These are phyloP conservation scores for Coniophora puteana DNA, from an alignment of 1,284 basidiomycete species.

Conservation along the genomic window DNA sequence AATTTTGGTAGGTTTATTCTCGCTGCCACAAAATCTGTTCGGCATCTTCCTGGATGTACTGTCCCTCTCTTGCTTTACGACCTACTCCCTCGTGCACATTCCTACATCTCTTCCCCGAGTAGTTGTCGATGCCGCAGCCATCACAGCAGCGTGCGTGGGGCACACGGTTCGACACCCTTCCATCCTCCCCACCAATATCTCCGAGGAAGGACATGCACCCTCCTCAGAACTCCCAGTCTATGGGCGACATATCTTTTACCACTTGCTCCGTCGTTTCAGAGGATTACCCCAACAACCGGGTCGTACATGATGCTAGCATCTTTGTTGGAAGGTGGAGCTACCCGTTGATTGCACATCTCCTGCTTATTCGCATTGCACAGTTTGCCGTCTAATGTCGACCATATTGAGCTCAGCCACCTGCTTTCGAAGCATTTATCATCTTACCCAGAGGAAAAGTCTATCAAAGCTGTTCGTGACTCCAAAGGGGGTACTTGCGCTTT, in stretches of 20 bases:
- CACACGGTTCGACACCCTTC: slow-evolving; percentile 61
- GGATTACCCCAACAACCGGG: slow-evolving; percentile 34
- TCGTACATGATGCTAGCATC: slow-evolving; percentile 70
- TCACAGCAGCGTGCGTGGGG: slow-evolving; percentile 53
- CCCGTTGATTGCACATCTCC: slow-evolving; percentile 2
- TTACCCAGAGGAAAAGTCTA: slow-evolving; percentile 56
- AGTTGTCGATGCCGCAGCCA: slow-evolving; percentile 38
- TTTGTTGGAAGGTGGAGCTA: slow-evolving; percentile 70
- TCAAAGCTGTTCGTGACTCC: slow-evolving; percentile 73
- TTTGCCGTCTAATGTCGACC: slow-evolving; percentile 64
- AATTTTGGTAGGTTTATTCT: slow-evolving; percentile 18
- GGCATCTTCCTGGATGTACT: no score
- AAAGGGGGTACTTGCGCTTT: slow-evolving; percentile 77
- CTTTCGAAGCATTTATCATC: slow-evolving; percentile 62
- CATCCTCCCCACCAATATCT: slow-evolving; percentile 32
- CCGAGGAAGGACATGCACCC: slow-evolving; percentile 13
- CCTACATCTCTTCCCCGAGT: slow-evolving; percentile 13
- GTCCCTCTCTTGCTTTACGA: no score
- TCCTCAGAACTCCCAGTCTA: slow-evolving; percentile 13
- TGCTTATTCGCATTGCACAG: slow-evolving; percentile 33
- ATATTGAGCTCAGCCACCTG: slow-evolving; percentile 51
- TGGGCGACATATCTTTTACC: no score
- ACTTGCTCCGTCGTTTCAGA: slow-evolving; percentile 21
- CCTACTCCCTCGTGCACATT: slow-evolving; percentile 14
- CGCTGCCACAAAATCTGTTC: slow-evolving; percentile 1